Percentiles rank a stretch among this genome's conserved stretches.
These are phyloP conservation scores for Tarenaya hassleriana DNA, from an alignment of 345 rosid genomes.

Conservation along the genomic window DNA sequence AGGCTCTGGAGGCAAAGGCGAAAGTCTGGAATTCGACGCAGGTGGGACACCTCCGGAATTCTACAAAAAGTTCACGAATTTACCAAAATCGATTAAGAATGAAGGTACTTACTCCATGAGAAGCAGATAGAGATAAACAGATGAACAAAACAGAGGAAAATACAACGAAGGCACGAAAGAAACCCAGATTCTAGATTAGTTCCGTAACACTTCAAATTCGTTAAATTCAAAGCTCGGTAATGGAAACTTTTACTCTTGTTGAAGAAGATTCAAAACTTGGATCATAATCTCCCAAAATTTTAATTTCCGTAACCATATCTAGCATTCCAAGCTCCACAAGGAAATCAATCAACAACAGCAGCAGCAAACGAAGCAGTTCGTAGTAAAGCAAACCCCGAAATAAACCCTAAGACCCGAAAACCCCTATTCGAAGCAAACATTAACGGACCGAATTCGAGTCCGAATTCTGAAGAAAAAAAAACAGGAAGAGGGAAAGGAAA, in stretches of 20 bases:
- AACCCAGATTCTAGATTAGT: not conserved
- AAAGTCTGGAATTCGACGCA: constrained; percentile 74
- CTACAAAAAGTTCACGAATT: constrained; percentile 33
- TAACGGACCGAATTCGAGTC: not conserved
- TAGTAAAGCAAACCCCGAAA: constrained; percentile 15
- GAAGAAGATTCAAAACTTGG: not conserved
- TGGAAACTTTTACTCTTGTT: constrained; percentile 9
- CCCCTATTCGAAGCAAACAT: not conserved
- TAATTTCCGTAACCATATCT: not conserved
- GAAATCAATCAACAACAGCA: not conserved
- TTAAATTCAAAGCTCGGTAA: not conserved
- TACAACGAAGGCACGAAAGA: constrained; percentile 10
- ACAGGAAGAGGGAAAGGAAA: constrained; percentile 4
- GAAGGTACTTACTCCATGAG: not conserved
- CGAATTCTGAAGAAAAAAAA: not conserved
- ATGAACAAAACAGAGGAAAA: not conserved
- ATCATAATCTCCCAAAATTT: not conserved
- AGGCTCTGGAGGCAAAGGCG: constrained; percentile 97
- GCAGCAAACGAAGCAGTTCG: not conserved
- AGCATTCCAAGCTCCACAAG: not conserved
- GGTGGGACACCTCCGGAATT: constrained; percentile 51
- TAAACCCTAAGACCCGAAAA: not conserved
- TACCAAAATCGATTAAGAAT: constrained; percentile 8
- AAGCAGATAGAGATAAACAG: not conserved
- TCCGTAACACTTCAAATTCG: not conserved